Conservation (phyloP, 1,284 basidiomycete genomes). For the Sanguinoderma infundibulare region DNA sequence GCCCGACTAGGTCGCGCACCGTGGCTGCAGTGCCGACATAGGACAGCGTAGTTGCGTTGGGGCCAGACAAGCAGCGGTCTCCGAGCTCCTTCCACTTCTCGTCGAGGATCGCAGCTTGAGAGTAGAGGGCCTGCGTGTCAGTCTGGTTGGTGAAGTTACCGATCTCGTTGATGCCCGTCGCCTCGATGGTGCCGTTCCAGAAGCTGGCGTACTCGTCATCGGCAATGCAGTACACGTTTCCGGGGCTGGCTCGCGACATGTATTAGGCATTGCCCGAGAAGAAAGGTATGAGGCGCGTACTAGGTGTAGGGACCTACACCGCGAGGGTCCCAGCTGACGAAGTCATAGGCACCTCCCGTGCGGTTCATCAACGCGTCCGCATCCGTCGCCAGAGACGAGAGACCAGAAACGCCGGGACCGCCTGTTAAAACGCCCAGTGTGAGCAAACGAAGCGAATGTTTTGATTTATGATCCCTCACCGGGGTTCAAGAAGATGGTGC, state of each 20-base stretch:
- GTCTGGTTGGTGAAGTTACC: conserved; percentile 22
- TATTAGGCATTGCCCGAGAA: too few relatives aligned
- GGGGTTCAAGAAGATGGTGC: conserved; percentile 22
- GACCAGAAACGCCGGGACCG: conserved; percentile 19
- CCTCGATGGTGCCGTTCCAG: conserved; percentile 21
- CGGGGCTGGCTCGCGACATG: conserved; percentile 4
- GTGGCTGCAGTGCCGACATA: conserved; percentile 26
- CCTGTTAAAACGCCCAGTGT: not conserved
- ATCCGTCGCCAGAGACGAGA: conserved; percentile 7
- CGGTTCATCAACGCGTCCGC: conserved; percentile 14
- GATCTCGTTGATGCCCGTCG: conserved; percentile 9
- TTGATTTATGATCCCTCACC: conserved; percentile 3
- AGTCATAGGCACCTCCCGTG: conserved; percentile 17
- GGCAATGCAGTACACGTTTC: conserved; percentile 18
- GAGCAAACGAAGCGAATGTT: too few relatives aligned
- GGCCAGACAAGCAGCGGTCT: conserved; percentile 15
- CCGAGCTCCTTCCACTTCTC: conserved; percentile 14
- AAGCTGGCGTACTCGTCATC: conserved; percentile 15
- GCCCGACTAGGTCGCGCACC: conserved; percentile 22
- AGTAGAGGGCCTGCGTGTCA: conserved; percentile 13
- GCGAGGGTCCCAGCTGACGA: conserved; percentile 20
- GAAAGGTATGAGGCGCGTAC: too few relatives aligned
- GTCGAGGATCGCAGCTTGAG: conserved; percentile 13
- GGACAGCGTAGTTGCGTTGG: conserved; percentile 12
- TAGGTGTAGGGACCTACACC: conserved; percentile 21